Conservation (phyloP, 805 yeast species). For the Candida namnaoensis region DNA sequence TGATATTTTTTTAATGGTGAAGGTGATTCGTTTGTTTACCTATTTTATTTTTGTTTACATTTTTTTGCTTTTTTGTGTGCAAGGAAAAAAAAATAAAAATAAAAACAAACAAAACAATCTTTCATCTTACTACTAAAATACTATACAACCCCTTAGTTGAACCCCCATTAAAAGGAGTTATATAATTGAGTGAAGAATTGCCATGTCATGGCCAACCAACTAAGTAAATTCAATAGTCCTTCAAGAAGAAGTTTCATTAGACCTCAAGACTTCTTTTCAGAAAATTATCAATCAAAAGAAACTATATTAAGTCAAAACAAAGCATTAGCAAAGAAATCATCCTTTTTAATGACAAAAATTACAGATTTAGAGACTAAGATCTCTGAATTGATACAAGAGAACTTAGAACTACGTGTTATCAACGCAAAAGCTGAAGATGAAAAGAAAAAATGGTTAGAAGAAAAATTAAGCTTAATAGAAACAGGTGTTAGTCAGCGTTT, state of each 20-base stretch:
- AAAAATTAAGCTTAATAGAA: constrained; percentile 31
- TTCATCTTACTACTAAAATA: no score
- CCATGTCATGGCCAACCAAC: neutral
- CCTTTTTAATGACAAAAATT: constrained; percentile 40
- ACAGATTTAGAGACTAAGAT: constrained; percentile 44
- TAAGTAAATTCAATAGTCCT: neutral
- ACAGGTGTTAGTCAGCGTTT: constrained; percentile 29
- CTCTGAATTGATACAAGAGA: constrained; percentile 41
- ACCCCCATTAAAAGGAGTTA: constrained; percentile 1
- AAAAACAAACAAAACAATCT: no score
- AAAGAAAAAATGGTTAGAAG: constrained; percentile 26
- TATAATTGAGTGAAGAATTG: neutral
- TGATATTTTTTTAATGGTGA: no score
- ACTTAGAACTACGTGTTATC: constrained; percentile 31
- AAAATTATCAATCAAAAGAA: constrained; percentile 9
- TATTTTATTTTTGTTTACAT: no score
- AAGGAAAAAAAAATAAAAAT: no score
- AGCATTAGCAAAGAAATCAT: constrained; percentile 51
- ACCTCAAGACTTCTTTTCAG: neutral
- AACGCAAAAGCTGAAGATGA: constrained; percentile 20
- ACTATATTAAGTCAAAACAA: constrained; percentile 32
- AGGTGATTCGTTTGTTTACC: no score
- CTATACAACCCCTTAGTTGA: no score
- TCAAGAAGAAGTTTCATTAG: neutral
- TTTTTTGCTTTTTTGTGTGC: no score